Evolutionary conservation across 345 rosid species (phyloP), one percentile per base, ranked within the genome.

Genomic region (Psidium friedrichsthalianum): DNA sequence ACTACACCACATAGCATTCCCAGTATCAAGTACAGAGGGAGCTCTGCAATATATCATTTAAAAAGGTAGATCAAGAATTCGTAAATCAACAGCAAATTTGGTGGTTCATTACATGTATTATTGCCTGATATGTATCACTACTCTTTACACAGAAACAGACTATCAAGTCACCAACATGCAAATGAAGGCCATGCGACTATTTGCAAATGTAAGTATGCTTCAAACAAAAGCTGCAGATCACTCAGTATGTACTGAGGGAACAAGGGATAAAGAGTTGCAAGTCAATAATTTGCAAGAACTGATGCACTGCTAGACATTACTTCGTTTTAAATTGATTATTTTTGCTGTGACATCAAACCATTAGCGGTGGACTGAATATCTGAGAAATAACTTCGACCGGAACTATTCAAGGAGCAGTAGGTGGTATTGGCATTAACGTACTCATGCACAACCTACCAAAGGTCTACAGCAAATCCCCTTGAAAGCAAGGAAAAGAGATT

Each of bases 1-100:
- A 95, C 98, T 84, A 91, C 97, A 84, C 99, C 99, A 51, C 98
- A 95, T 58, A 97, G 91, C 99, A 97, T 97, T 87, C 99, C 99
- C 94, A 95, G 88, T 88, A 97, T 97, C 88, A 97, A 92, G 92
- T 97, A 97, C 80, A 96, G 90, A 84, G 99, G 98, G 84, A 97
- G 93, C 90, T 96, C 98, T 96, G 96, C 90, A 88, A 85, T 83
- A 36, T 69, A 69, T 69, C 78, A 20, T 69, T 69, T 69, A 18
- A 18, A 69, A 69, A 69, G 10, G 24, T 18, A 16, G 47, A 36
- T 69, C 80, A 86, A 83, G 52, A 82, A 86, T 86, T 52, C 44
- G 49, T 18, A 82, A 42, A 84, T 27, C 42, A 53, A 47, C 87
- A 83, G 74, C 85, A 82, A 29, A 84, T 57, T n/a, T 47, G 54